Evolutionary conservation across 805 yeast genomes (phyloP).

Genomic region (Nakazawaea ambrosiae): DNA sequence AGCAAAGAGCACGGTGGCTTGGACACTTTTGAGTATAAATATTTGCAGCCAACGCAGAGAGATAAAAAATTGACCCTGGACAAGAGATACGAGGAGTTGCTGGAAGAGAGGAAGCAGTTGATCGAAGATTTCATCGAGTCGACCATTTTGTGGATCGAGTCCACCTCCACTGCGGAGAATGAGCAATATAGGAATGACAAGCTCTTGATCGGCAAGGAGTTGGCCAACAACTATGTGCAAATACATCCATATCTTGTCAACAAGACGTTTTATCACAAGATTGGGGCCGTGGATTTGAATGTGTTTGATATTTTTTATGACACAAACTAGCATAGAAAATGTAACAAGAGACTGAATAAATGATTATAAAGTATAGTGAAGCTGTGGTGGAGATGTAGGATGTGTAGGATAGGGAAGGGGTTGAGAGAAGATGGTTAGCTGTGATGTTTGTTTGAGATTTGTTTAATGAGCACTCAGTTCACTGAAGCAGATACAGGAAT

Average conservation of each 20-base stretch:
- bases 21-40: slow-evolving; percentile 50
- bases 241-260: slow-evolving; percentile 81
- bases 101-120: slow-evolving; percentile 47
- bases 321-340: too few species aligned
- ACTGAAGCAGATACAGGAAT: too few species aligned
- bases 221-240: slow-evolving; percentile 57
- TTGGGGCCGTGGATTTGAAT: slow-evolving; percentile 36
- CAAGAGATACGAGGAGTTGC: slow-evolving; percentile 36
- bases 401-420: too few species aligned
- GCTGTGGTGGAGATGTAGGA: too few species aligned
- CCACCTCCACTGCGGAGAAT: slow-evolving; percentile 44
- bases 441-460: too few species aligned
- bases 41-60: slow-evolving; percentile 54
- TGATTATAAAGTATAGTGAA: neutral
- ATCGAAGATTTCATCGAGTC: slow-evolving; percentile 48
- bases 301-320: slow-evolving; percentile 11
- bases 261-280: slow-evolving; percentile 72
- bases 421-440: too few species aligned
- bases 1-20: slow-evolving; percentile 75
- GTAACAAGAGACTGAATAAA: slow-evolving; percentile 9
- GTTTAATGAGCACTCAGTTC: too few species aligned
- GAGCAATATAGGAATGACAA: slow-evolving; percentile 45
- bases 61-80: slow-evolving; percentile 42
- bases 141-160: slow-evolving; percentile 76
- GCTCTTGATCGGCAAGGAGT: slow-evolving; percentile 39